These are phyloP conservation scores for Colletotrichum agaves DNA, from an alignment of 2,329 filamentous ascomycete genomes.

Conservation along the genomic window DNA sequence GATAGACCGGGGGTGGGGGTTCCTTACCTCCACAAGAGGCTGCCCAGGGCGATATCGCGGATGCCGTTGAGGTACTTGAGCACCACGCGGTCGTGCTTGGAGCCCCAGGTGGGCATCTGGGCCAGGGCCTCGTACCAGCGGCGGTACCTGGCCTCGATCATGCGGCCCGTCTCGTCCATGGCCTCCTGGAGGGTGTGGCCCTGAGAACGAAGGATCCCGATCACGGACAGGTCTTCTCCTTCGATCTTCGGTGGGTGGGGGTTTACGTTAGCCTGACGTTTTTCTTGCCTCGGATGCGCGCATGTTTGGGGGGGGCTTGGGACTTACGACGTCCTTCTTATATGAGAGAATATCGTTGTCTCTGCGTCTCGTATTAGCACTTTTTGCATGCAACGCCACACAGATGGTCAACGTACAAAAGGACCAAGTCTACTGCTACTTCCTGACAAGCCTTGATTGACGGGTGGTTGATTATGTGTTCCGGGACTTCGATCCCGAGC, in stretches of 20 bases:
- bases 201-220: not conserved
- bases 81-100: not conserved
- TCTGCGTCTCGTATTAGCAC: not conserved
- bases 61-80: not conserved
- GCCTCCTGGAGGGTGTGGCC: not conserved
- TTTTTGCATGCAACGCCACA: too few species aligned
- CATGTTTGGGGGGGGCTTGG: too few species aligned
- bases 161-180: not conserved
- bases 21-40: conserved; percentile 3
- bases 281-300: too few species aligned
- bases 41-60: not conserved
- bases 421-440: not conserved
- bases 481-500: not conserved
- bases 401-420: not conserved
- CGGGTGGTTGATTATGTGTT: not conserved
- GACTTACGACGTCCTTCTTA: not conserved
- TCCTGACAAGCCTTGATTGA: not conserved
- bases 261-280: not conserved
- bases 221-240: conserved; percentile 1
- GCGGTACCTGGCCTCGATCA: not conserved
- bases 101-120: conserved; percentile 3
- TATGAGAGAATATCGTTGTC: conserved; percentile 3
- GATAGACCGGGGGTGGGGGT: too few species aligned
- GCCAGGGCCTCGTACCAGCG: conserved; percentile 2
- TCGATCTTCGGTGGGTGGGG: not conserved